Conservation (phyloP, 305 asterid species). For the Fraxinus ornus region DNA sequence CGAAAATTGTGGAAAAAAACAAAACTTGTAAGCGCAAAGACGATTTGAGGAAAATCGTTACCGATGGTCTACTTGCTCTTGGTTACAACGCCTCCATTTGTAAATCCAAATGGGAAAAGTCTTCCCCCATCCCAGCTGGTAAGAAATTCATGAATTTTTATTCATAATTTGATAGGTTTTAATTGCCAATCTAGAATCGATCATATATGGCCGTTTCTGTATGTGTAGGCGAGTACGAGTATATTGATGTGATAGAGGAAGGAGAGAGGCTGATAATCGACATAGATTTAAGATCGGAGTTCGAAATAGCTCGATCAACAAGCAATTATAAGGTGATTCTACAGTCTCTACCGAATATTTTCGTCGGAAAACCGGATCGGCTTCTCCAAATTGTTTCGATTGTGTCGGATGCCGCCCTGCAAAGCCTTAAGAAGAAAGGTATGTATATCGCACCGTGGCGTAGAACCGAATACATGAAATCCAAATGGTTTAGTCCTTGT, state of each 20-base stretch:
- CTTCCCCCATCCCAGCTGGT: slow-evolving; percentile 82
- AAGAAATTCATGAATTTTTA: not conserved
- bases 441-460: slow-evolving; percentile 98
- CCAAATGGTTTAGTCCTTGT: slow-evolving; percentile 80
- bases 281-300: slow-evolving; percentile 88
- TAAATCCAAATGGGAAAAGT: slow-evolving; percentile 90
- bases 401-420: slow-evolving; percentile 73
- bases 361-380: slow-evolving; percentile 86
- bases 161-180: not conserved
- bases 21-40: slow-evolving; percentile 59
- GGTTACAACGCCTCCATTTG: slow-evolving; percentile 76
- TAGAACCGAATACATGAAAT: slow-evolving; percentile 67
- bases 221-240: slow-evolving; percentile 73
- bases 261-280: slow-evolving; percentile 73
- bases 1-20: slow-evolving; percentile 73
- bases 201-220: not conserved
- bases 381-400: slow-evolving; percentile 70
- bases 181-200: not conserved
- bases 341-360: slow-evolving; percentile 61
- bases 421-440: slow-evolving; percentile 84
- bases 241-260: slow-evolving; percentile 64
- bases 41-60: slow-evolving; percentile 66
- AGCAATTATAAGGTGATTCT: slow-evolving; percentile 54
- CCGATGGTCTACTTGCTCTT: slow-evolving; percentile 56
- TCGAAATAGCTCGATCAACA: slow-evolving; percentile 84